A percentile compares a stretch with the other conserved stretches of the same genome.
These are phyloP conservation scores for Pestalotiopsis sp. DNA, from an alignment of 2,329 filamentous ascomycete species.

Conservation along the genomic window DNA sequence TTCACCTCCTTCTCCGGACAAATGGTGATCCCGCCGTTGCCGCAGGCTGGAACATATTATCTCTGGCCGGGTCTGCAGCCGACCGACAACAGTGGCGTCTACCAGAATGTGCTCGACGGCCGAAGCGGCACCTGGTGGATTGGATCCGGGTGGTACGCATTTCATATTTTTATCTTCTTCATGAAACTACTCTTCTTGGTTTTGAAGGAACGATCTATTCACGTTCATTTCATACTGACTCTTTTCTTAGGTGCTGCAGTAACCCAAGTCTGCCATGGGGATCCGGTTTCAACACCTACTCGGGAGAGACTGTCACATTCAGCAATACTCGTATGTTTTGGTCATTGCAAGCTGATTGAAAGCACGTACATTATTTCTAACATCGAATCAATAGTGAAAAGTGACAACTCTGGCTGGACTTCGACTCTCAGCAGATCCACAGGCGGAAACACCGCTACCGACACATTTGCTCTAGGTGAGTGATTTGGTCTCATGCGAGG, in stretches of 20 bases:
- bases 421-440: conserved; percentile 34
- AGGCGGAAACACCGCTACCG: conserved; percentile 30
- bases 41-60: conserved; percentile 39
- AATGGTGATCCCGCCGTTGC: conserved; percentile 32
- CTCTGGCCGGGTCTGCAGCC: conserved; percentile 45
- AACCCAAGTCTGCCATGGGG: conserved; percentile 42
- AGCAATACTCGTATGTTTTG: conserved; percentile 24
- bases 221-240: not conserved
- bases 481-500: not conserved
- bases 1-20: conserved; percentile 35
- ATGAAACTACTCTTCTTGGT: not conserved
- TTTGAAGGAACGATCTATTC: not conserved
- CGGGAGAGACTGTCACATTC: conserved; percentile 36
- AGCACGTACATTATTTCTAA: not conserved
- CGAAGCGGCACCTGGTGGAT: conserved; percentile 43
- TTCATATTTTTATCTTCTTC: not conserved
- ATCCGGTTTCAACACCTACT: conserved; percentile 39
- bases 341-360: not conserved
- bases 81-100: conserved; percentile 41
- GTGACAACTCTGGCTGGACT: conserved; percentile 33
- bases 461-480: conserved; percentile 37
- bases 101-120: conserved; percentile 44
- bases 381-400: conserved; percentile 10
- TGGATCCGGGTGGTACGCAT: conserved; percentile 23
- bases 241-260: conserved; percentile 37